Conservation (phyloP, 2,329 filamentous ascomycete genomes). For the Pseudocercospora fuligena region DNA sequence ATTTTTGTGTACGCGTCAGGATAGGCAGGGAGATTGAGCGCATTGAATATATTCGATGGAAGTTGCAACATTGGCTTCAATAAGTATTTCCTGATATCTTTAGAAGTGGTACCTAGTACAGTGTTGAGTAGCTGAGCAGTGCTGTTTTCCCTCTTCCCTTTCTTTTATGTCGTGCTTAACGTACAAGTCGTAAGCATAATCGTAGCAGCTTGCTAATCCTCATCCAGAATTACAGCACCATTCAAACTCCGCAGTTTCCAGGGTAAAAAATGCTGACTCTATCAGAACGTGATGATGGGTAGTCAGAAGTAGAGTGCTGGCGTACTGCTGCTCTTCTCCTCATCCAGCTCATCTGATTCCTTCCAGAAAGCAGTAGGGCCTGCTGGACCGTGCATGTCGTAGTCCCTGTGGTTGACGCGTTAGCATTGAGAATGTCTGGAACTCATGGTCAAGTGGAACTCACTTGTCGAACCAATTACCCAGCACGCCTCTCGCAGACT, state of each 20-base stretch:
- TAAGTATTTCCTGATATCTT: too few relatives aligned
- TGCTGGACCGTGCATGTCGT: conserved; percentile 69
- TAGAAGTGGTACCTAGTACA: too few relatives aligned
- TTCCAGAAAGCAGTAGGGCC: conserved; percentile 83
- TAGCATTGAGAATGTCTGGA: too few relatives aligned
- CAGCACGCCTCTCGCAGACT: conserved; percentile 68
- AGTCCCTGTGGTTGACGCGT: conserved; percentile 56
- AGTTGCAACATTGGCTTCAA: too few relatives aligned
- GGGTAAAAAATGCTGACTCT: not conserved
- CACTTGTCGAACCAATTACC: conserved; percentile 81
- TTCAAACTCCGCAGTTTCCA: not conserved
- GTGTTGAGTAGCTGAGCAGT: too few relatives aligned
- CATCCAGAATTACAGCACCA: not conserved
- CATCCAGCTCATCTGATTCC: conserved; percentile 57
- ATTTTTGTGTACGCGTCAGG: too few relatives aligned
- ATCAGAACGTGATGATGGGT: conserved; percentile 17
- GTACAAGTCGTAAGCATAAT: not conserved
- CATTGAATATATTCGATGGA: too few relatives aligned
- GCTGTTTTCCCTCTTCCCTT: not conserved
- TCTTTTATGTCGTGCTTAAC: not conserved
- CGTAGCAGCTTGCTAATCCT: not conserved
- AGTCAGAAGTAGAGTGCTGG: conserved; percentile 32
- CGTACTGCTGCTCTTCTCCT: conserved; percentile 34
- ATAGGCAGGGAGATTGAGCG: too few relatives aligned
- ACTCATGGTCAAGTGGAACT: conserved; percentile 22